Evolutionary conservation across 768 basidiomycete genomes (phyloP).

Genomic region (Mrakia blollopis): DNA sequence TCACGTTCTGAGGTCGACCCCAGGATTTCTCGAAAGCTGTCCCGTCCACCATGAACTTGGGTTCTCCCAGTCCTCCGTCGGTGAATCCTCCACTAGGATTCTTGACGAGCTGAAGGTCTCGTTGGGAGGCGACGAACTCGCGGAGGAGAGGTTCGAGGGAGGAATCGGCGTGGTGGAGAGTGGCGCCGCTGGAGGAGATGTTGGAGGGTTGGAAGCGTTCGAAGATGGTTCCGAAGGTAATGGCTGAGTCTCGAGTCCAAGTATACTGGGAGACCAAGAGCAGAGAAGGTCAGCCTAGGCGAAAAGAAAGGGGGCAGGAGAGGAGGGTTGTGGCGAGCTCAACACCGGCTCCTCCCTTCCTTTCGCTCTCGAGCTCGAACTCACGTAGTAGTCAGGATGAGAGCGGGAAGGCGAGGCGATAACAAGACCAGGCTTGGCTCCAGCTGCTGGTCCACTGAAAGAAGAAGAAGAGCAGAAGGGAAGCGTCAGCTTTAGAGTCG

Average conservation of each 20-base stretch:
- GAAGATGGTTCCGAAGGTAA: constrained; percentile 39
- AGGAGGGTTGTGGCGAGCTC: constrained; percentile 41
- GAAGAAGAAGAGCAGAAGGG: background rate
- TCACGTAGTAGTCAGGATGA: constrained; percentile 42
- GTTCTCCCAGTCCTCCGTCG: constrained; percentile 44
- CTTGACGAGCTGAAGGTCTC: constrained; percentile 36
- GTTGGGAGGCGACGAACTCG: constrained; percentile 39
- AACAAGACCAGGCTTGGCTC: constrained; percentile 43
- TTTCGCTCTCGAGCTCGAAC: constrained; percentile 38
- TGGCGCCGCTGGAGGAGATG: background rate
- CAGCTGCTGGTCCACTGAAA: constrained; percentile 41
- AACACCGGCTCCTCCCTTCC: background rate
- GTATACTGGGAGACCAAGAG: constrained; percentile 37
- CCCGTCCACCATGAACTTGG: constrained; percentile 43
- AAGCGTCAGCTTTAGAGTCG: too few relatives aligned
- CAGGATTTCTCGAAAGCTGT: constrained; percentile 40
- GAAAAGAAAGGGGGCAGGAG: constrained; percentile 22
- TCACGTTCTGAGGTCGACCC: constrained; percentile 43
- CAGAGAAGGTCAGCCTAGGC: constrained; percentile 39
- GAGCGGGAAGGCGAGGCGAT: constrained; percentile 42
- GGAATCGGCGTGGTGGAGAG: constrained; percentile 21
- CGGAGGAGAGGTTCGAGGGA: constrained; percentile 38
- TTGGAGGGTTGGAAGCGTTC: constrained; percentile 33
- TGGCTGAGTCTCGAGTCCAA: constrained; percentile 42
- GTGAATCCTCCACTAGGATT: constrained; percentile 41